phyloP scores from a whole-genome alignment of 2,329 filamentous ascomycete species.

The Rhynchosporium graminicola region DNA sequence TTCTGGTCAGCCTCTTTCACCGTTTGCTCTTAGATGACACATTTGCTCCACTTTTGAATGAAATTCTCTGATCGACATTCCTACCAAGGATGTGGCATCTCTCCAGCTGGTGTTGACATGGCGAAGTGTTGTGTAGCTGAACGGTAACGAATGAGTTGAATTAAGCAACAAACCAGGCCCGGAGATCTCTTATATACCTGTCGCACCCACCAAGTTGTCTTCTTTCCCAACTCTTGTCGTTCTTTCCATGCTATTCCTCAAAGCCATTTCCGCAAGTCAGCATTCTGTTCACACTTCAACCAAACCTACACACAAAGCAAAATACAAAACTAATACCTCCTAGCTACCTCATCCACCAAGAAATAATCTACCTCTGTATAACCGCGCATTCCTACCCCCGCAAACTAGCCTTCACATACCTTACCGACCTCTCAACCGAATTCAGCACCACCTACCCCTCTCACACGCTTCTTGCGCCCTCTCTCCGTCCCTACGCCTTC shows the following conservation, averaged over 20 bases:
- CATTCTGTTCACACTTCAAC: not conserved
- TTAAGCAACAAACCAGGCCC: no score
- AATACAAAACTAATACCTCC: conserved; percentile 9
- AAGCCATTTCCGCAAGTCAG: not conserved
- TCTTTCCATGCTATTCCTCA: not conserved
- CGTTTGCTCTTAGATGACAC: no score
- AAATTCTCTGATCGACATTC: no score
- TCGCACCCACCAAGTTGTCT: not conserved
- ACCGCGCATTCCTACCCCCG: conserved; percentile 92
- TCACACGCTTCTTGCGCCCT: conserved; percentile 70
- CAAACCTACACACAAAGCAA: not conserved
- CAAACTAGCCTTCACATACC: conserved; percentile 98
- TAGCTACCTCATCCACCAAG: conserved; percentile 81
- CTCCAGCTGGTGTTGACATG: no score
- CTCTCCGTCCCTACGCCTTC: conserved; percentile 88
- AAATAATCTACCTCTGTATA: conserved; percentile 90
- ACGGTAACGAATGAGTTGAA: no score
- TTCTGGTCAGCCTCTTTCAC: no score
- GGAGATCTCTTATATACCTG: no score
- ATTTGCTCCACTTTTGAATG: no score
- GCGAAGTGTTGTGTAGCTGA: no score
- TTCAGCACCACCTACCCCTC: conserved; percentile 83
- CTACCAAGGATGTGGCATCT: no score
- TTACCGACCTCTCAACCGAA: conserved; percentile 86
- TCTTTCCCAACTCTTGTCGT: not conserved